A percentile compares a stretch with the other conserved stretches of the same genome.
phyloP scores from a whole-genome alignment of 2,329 filamentous ascomycete genomes.

The Curvularia sp. region DNA sequence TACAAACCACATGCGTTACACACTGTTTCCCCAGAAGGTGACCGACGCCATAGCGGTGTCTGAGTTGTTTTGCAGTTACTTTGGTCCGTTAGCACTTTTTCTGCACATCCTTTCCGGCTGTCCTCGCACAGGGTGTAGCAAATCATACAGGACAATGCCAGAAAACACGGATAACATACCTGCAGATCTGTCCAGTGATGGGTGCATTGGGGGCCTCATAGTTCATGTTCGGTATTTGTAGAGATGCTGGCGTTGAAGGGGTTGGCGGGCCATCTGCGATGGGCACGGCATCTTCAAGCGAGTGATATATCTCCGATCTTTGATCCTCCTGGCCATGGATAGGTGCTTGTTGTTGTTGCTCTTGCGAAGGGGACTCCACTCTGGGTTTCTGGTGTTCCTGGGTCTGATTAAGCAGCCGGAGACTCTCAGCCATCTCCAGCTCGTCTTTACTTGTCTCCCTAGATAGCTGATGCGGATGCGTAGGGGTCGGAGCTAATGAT shows the following conservation, averaged over 20 bases:
- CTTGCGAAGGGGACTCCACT: conserved; percentile 26
- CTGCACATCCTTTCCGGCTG: conserved; percentile 12
- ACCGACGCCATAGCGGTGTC: conserved; percentile 93
- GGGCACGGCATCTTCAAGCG: conserved; percentile 50
- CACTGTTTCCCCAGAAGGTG: conserved; percentile 90
- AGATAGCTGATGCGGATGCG: conserved; percentile 50
- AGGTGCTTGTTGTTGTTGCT: conserved; percentile 9
- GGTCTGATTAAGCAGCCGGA: conserved; percentile 55
- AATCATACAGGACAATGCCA: conserved; percentile 1
- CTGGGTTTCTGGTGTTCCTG: conserved; percentile 44
- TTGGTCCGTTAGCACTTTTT: conserved; percentile 26
- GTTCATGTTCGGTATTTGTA: conserved; percentile 26
- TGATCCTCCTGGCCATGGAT: conserved; percentile 30
- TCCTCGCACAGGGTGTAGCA: conserved; percentile 8
- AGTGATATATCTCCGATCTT: conserved; percentile 49
- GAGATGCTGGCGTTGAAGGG: conserved; percentile 32
- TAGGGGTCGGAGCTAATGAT: conserved; percentile 48
- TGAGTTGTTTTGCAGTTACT: conserved; percentile 96
- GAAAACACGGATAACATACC: conserved; percentile 60
- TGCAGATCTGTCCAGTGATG: conserved; percentile 72
- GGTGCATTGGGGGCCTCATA: conserved; percentile 42
- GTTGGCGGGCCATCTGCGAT: conserved; percentile 35
- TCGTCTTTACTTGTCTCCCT: conserved; percentile 58
- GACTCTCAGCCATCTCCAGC: conserved; percentile 58
- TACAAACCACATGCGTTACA: conserved; percentile 98